Base-by-base conservation (phyloP, 768 basidiomycete species). In the Leccinum imitatum region DNA sequence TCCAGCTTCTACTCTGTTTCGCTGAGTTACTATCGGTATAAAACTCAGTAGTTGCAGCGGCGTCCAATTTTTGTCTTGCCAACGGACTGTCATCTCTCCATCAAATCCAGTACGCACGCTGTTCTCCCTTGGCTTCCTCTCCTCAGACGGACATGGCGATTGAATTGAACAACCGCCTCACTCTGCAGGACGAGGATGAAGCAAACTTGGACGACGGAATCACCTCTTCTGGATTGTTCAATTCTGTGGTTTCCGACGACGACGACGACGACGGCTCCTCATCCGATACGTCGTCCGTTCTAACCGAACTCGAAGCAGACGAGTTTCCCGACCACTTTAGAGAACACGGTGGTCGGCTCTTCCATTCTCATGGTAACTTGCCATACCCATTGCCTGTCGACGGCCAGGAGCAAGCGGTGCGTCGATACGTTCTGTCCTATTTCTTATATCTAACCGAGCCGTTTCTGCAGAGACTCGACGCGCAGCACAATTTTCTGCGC, bases 331-430 rank as follows among this genome's bases (percentile, higher is more conserved):
- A 47, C 13, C 85, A 84, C 74, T 91, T 91, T 64, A 65, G 65
- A 33, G 85, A 90, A 63, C 75, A 77, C 7, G 76, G 79, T 64
- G 84, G 80, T 33, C 80, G 87, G 39, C 83, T 90, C 71, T 91
- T 86, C 74, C 85, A 86, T 77, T 86, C 87, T 66, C 82, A 84
- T 76, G 75, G 76, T 73, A 74, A 66, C 63, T 80, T 83, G 50
- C 86, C 85, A 53, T 93, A 92, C 69, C 85, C 86, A 13, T 75
- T 93, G 52, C 91, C 91, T 48, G 85, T 86, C 5, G 90, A 93
- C 71, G 79, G 81, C 17, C 77, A 77, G 6, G 91, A 93, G 71
- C 86, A 87, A 69, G 74, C 81, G 72, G 91, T 91, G 70, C 37
- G 81, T 75, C 31, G 50, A 31, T 14, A 23, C 50, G 39, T 13